Percentiles rank a stretch among this genome's conserved stretches.
phyloP scores from a whole-genome alignment of 1,284 basidiomycete genomes.

The Ceratobasidium sp. region DNA sequence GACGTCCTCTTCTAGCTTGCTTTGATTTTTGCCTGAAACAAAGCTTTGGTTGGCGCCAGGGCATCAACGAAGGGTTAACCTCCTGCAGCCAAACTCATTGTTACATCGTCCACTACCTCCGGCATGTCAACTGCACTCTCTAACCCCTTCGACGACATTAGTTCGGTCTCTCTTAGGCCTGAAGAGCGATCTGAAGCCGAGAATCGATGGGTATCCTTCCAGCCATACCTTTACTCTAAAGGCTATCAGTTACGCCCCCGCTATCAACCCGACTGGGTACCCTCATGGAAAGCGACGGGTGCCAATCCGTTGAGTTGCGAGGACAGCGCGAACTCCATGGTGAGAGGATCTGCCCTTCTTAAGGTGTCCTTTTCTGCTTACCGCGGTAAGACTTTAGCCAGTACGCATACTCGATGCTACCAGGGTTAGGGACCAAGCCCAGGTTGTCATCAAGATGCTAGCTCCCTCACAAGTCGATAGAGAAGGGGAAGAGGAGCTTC shows the following conservation, averaged over 20 bases:
- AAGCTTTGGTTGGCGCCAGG: too few relatives aligned
- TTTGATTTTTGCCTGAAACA: too few relatives aligned
- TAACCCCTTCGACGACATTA: not conserved
- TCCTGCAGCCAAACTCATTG: not conserved
- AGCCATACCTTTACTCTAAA: constrained; percentile 12
- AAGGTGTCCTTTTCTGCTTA: too few relatives aligned
- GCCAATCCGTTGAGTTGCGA: not conserved
- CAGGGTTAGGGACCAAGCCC: not conserved
- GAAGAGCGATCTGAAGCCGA: constrained; percentile 12
- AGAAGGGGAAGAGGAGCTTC: constrained; percentile 29
- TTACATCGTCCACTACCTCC: not conserved
- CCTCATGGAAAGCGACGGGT: constrained; percentile 11
- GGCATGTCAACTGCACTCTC: not conserved
- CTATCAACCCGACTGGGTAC: constrained; percentile 23
- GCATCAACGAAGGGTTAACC: too few relatives aligned
- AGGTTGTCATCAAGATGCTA: constrained; percentile 22
- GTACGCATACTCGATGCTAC: constrained; percentile 19
- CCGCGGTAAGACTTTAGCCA: not conserved
- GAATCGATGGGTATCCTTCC: constrained; percentile 13
- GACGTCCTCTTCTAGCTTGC: too few relatives aligned
- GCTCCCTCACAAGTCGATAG: not conserved
- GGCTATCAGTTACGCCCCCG: constrained; percentile 20
- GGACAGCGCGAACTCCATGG: constrained; percentile 8
- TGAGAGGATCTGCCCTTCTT: not conserved
- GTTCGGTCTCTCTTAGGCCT: not conserved